A percentile compares a stretch with the other conserved stretches of the same genome.
Conservation (phyloP, 495 filamentous ascomycete genomes). For the Aspergillus saccharolyticus region DNA sequence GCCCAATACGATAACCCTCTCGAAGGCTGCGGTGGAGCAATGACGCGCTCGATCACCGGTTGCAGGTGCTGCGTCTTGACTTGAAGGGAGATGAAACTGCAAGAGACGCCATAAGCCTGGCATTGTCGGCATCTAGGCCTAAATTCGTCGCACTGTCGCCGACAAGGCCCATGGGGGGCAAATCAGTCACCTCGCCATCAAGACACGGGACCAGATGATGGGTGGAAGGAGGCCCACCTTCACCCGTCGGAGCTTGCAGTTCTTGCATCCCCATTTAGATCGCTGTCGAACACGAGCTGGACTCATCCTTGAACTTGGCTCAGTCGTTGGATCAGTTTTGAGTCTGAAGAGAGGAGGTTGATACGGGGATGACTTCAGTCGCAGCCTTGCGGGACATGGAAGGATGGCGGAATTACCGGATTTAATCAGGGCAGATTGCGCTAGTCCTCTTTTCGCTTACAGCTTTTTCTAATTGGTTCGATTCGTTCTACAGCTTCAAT, state of each 20-base stretch:
- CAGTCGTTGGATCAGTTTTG: too few species aligned
- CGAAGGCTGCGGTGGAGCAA: not conserved
- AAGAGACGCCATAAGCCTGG: not conserved
- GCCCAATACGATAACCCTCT: not conserved
- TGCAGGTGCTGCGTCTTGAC: not conserved
- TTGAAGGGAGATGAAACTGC: not conserved
- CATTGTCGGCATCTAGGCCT: not conserved
- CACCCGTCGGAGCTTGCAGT: constrained; percentile 3
- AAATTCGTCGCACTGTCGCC: constrained; percentile 2
- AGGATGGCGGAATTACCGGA: not conserved
- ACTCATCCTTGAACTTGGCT: too few species aligned
- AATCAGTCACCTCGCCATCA: too few species aligned
- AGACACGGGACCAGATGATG: too few species aligned
- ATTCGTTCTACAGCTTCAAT: not conserved
- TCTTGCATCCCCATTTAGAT: not conserved
- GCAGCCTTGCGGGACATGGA: not conserved
- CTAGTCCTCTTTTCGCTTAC: constrained; percentile 1
- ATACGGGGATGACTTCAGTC: not conserved
- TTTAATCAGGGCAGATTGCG: not conserved
- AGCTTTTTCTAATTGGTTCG: not conserved
- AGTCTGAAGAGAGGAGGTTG: too few species aligned
- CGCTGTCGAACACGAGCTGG: not conserved
- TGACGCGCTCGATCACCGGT: not conserved
- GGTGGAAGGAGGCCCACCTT: not conserved
- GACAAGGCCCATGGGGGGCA: too few species aligned